Conservation (phyloP, 257 asterid genomes). For the Fraxinus cuspidata region DNA sequence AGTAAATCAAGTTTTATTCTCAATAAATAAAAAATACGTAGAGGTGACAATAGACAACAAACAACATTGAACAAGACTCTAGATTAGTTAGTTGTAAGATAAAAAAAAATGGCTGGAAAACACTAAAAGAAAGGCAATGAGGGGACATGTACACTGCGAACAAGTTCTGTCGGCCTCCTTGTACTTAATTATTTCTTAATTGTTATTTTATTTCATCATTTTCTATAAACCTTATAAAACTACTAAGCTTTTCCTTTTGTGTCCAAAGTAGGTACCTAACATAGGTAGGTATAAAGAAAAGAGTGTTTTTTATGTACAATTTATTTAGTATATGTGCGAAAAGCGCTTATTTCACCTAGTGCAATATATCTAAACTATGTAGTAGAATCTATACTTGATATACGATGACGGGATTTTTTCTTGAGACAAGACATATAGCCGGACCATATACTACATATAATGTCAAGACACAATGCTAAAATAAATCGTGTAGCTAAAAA, state of each 20-base stretch:
- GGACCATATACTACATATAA: neutral
- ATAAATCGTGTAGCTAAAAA: neutral
- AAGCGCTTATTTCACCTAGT: neutral
- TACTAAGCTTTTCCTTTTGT: too few relatives aligned
- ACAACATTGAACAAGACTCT: neutral
- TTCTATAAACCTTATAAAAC: neutral
- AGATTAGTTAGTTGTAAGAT: neutral
- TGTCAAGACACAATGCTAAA: constrained; percentile 7
- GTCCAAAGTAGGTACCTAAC: too few relatives aligned
- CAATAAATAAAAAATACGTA: neutral
- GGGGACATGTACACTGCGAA: constrained; percentile 29
- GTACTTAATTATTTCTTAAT: neutral
- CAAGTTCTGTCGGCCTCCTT: constrained; percentile 40
- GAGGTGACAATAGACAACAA: neutral
- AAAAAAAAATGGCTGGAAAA: neutral
- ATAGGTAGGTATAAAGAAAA: too few relatives aligned
- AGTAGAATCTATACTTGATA: neutral
- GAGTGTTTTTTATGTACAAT: too few relatives aligned
- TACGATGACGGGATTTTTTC: neutral
- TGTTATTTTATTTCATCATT: constrained; percentile 14
- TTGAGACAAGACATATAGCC: constrained; percentile 7
- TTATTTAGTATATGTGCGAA: too few relatives aligned
- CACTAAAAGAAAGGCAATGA: neutral
- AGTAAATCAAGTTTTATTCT: too few relatives aligned
- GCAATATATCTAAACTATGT: neutral